Base-by-base conservation (phyloP, 2,329 filamentous ascomycete genomes). In the Aspergillus sp. region DNA sequence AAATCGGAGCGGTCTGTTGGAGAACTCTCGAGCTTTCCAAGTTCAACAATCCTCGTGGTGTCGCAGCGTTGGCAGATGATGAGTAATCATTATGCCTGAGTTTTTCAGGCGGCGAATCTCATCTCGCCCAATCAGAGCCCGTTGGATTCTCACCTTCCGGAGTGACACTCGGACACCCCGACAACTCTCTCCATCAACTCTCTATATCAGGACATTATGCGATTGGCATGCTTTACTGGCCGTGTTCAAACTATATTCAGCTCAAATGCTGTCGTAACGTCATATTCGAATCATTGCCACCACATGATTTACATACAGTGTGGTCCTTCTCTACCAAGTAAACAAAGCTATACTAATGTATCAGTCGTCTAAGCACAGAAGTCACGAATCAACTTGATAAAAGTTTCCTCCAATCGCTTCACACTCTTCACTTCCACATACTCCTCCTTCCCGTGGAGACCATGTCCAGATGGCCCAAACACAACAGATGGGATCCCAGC, bases 391-490 rank as follows among this genome's bases (percentile, higher is more conserved):
- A 70, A 26, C 11, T 49, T 48, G 17, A 50, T 61, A 39, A 64
- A 68, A 2, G 67, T 48, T 22, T 53, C 54, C 48, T 64, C 56
- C 32, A 78, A 70, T 43, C 74, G 61, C n/a, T 63, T 58, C 9
- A 82, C 62, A 36, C 78, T 81, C 9, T 78, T 63, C 2, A 77
- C 69, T 20, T 79, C 74, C 0, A 80, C 80, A 75, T 76, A 83
- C 66, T 85, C 81, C 55, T 80, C 76, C 49, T 78, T 80, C 1
- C 70, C 73, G 62, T 84, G 80, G 4, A 83, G 59, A 0, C 82
- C 82, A n/a, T 76, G 73, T 0, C 80, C 81, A 8, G 64, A 67
- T 0, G 80, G 80, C 0, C 81, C 80, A 64, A 76, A 82, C 1
- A 83, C 69, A 15, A 84, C 66, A 0, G 74, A 67, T 0, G 80